Base-by-base conservation (phyloP, 2,329 filamentous ascomycete species). In the Davidsoniella australis region DNA sequence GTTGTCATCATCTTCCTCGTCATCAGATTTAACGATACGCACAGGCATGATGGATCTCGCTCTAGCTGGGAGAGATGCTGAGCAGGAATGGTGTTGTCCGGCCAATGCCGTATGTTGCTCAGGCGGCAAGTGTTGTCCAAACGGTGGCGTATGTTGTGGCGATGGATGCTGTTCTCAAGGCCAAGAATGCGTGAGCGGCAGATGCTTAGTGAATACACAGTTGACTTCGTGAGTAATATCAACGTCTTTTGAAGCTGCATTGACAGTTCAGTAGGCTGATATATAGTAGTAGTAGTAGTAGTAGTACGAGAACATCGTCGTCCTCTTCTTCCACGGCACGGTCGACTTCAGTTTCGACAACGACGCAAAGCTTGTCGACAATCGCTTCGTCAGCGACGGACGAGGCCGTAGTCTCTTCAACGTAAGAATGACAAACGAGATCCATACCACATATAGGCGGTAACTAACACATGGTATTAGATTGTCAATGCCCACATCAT, bases 111-210 rank as follows among this genome's bases (percentile, higher is more conserved):
- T 47, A 6, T 55, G 53, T 45, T 55, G 53, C 33, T 47, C 51
- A 8, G 53, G 53, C 5, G 47, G 49, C 29, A 41, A 48, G 17
- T 54, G 53, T 18, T 54, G 53, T 44, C 39, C 49, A 5, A 46
- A 20, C 4, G 51, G 46, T 2, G 51, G 45, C 9, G 48, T 47
- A 4, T 55, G 51, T 33, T 55, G 53, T 33, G 51, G 48, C 12
- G 45, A 48, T 41, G 51, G 48, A n/a, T 53, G 53, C 24, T 55
- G 53, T 37, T 17, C 6, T 2, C 33, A 47, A 14, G 51, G 51
- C 6, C 41, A 53, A 41, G 45, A 45, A 47, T 55, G 53, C 37
- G 26, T 43, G 12, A 33, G 23, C 12, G 51, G 49, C 3, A 48
- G 49, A 29, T 55, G 53, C 33, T 40, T 48, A 23, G 43, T 29